Conservation (phyloP, 2,329 filamentous ascomycete species). For the Colletotrichum lupini region DNA sequence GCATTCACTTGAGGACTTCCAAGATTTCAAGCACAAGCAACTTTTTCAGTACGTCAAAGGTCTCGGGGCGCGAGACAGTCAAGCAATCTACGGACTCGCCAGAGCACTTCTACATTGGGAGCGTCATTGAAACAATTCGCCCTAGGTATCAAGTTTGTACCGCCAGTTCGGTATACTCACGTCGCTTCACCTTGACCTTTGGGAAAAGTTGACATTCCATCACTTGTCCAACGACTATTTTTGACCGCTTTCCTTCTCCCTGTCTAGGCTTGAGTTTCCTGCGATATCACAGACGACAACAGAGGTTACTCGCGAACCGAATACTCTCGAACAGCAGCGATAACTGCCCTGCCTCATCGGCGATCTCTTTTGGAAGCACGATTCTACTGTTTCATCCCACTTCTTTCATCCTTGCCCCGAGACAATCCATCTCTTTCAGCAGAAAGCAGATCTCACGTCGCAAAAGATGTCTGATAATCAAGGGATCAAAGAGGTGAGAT, state of each 20-base stretch:
- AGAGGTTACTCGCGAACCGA: not conserved
- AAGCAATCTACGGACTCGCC: not conserved
- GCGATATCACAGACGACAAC: not conserved
- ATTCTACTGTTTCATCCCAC: not conserved
- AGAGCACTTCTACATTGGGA: not conserved
- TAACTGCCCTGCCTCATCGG: not conserved
- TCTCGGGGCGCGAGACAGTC: not conserved
- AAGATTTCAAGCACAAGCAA: not conserved
- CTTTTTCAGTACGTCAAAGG: not conserved
- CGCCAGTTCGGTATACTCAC: not conserved
- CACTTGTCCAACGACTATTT: not conserved
- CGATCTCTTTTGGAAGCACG: not conserved
- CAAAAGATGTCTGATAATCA: conserved; percentile 3
- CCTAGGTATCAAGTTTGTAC: too few species aligned
- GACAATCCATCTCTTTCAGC: not conserved
- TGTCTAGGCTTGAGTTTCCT: not conserved
- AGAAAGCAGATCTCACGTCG: not conserved
- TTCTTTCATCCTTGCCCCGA: not conserved
- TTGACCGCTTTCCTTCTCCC: not conserved
- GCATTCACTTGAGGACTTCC: not conserved
- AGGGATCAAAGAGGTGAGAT: not conserved
- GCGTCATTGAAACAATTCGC: not conserved
- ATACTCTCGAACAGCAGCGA: not conserved
- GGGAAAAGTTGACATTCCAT: not conserved
- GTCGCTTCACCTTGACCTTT: not conserved